These are phyloP conservation scores for Nigrospora oryzae DNA, from an alignment of 2,329 filamentous ascomycete genomes.

Conservation along the genomic window DNA sequence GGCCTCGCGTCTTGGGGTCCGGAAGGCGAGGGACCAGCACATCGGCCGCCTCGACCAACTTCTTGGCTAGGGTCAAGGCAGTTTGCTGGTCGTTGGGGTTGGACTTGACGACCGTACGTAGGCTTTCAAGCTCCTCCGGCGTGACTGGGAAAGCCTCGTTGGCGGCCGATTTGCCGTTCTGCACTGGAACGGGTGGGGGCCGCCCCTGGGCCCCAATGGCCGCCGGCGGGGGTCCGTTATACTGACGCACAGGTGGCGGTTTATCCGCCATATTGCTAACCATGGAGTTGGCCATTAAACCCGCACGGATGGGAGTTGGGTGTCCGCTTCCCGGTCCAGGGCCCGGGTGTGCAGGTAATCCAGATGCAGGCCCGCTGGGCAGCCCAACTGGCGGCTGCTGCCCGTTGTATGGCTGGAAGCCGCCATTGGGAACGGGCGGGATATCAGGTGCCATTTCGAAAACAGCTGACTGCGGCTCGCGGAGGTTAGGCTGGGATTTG, in stretches of 20 bases:
- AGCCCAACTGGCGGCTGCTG: constrained; percentile 12
- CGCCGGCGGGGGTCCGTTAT: constrained; percentile 30
- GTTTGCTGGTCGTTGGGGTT: constrained; percentile 66
- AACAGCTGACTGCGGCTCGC: constrained; percentile 56
- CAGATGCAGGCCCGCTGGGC: constrained; percentile 16
- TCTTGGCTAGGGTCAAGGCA: constrained; percentile 70
- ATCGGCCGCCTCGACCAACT: constrained; percentile 75
- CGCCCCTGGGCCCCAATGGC: constrained; percentile 23
- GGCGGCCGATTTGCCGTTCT: constrained; percentile 18
- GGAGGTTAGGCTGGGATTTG: constrained; percentile 60
- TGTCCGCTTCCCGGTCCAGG: constrained; percentile 44
- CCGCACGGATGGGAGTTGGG: constrained; percentile 54
- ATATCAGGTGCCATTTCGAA: constrained; percentile 66
- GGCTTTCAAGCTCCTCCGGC: constrained; percentile 63
- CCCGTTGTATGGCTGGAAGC: constrained; percentile 22
- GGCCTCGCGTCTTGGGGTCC: constrained; percentile 64
- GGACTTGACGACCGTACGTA: constrained; percentile 60
- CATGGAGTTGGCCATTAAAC: constrained; percentile 50
- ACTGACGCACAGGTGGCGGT: constrained; percentile 51
- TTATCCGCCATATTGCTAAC: constrained; percentile 43
- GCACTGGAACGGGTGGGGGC: constrained; percentile 18
- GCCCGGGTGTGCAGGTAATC: constrained; percentile 16
- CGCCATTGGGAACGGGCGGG: constrained; percentile 40
- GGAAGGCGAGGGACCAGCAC: constrained; percentile 57
- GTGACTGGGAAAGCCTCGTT: constrained; percentile 55